phyloP scores from a whole-genome alignment of 257 asterid genomes.

The Capsicum chinense region DNA sequence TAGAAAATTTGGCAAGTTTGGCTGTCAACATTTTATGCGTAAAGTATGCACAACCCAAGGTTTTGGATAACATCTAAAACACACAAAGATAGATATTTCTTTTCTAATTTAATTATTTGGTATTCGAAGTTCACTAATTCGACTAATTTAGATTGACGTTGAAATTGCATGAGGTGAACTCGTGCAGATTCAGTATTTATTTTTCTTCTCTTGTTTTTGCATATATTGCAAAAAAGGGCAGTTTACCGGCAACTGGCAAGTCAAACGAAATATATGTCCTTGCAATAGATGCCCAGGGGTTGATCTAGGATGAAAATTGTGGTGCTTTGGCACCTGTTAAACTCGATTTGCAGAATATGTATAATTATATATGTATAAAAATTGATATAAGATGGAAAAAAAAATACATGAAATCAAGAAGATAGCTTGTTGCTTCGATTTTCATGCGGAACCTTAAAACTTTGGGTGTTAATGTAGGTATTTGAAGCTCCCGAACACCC shows the following conservation, averaged over 20 bases:
- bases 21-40: background rate
- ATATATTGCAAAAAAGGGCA: background rate
- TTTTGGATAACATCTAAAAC: background rate
- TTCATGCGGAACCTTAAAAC: too few relatives aligned
- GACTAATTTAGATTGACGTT: background rate
- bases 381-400: too few relatives aligned
- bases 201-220: background rate
- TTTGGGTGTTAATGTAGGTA: too few relatives aligned
- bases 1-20: background rate
- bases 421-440: too few relatives aligned
- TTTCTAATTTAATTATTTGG: background rate
- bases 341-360: too few relatives aligned
- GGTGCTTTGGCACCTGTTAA: too few relatives aligned
- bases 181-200: background rate
- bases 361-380: too few relatives aligned
- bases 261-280: background rate
- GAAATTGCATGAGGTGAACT: background rate
- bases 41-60: constrained; percentile 11
- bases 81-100: background rate
- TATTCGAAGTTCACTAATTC: background rate
- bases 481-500: too few relatives aligned
- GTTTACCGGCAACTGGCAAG: background rate
- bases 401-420: too few relatives aligned
- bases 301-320: too few relatives aligned
- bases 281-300: background rate